Evolutionary conservation across 163 green algal genomes (phyloP).

Genomic region (Picocystis sp.): DNA sequence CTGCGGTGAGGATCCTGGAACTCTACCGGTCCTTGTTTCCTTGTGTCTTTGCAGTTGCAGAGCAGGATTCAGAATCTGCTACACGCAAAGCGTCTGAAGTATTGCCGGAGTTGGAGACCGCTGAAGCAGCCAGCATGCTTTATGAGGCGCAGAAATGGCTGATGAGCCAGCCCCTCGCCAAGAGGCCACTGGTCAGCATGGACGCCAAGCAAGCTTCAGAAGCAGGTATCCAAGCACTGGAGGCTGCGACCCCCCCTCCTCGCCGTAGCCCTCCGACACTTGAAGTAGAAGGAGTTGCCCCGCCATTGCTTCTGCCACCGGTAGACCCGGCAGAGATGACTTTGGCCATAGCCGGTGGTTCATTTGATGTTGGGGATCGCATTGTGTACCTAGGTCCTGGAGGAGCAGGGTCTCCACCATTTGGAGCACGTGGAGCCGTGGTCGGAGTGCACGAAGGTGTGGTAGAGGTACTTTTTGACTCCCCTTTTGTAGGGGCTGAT

Average conservation of each 20-base stretch:
- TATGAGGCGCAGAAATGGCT: conserved; percentile 38
- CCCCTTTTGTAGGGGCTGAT: conserved; percentile 40
- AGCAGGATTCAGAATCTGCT: conserved; percentile 1
- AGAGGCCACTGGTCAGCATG: conserved; percentile 52
- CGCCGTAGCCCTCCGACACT: conserved; percentile 4
- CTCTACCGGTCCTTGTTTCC: conserved; percentile 12
- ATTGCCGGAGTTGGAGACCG: conserved; percentile 5
- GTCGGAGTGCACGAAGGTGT: no score
- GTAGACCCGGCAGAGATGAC: conserved; percentile 21
- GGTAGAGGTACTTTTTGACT: conserved; percentile 61
- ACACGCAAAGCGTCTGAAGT: conserved; percentile 17
- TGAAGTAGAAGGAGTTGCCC: conserved; percentile 51
- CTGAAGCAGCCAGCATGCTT: conserved; percentile 5
- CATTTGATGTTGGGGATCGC: conserved; percentile 64
- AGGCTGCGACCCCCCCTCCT: conserved; percentile 8
- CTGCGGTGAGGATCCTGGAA: conserved; percentile 9
- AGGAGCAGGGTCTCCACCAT: conserved; percentile 30
- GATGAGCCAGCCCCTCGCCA: conserved; percentile 35
- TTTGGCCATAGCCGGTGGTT: conserved; percentile 34
- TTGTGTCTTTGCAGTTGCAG: conserved; percentile 13
- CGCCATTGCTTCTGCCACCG: conserved; percentile 50
- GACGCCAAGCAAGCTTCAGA: conserved; percentile 39
- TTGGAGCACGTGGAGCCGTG: conserved; percentile 23
- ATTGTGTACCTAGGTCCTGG: conserved; percentile 29
- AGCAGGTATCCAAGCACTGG: conserved; percentile 40